A percentile compares a stretch with the other conserved stretches of the same genome.
These are phyloP conservation scores for Lactarius sp. DNA, from an alignment of 768 basidiomycete species.

Conservation along the genomic window DNA sequence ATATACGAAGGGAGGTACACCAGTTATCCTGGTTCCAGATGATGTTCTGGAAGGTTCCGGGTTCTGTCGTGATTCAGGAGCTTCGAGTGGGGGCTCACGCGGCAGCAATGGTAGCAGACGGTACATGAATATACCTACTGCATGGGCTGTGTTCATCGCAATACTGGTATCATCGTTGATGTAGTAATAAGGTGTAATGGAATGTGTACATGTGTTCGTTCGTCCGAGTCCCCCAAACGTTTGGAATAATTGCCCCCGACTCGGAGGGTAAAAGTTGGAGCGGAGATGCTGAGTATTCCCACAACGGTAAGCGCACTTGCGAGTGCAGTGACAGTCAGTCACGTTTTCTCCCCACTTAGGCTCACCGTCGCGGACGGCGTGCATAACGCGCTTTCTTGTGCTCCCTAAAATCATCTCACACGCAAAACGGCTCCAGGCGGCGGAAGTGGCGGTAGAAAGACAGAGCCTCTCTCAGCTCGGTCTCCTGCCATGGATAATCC, in stretches of 20 bases:
- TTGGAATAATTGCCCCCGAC: too few species aligned
- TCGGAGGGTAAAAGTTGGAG: not conserved
- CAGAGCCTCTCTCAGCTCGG: constrained; percentile 41
- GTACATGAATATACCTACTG: not conserved
- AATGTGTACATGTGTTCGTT: not conserved
- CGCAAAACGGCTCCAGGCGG: constrained; percentile 37
- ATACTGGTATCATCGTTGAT: not conserved
- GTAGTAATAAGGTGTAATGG: not conserved
- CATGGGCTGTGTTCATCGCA: not conserved
- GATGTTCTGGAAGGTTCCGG: constrained; percentile 35
- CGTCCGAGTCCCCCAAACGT: too few species aligned
- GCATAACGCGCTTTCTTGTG: constrained; percentile 23
- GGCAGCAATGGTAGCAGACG: not conserved
- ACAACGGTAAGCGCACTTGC: constrained; percentile 11
- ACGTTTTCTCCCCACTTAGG: constrained; percentile 20
- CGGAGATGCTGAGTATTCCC: constrained; percentile 15
- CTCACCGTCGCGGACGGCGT: constrained; percentile 27
- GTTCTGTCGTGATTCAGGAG: constrained; percentile 30
- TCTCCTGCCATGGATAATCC: constrained; percentile 81
- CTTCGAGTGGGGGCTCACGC: not conserved
- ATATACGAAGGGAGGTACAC: constrained; percentile 59
- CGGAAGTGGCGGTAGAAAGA: constrained; percentile 35
- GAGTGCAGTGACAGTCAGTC: constrained; percentile 11
- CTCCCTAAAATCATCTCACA: constrained; percentile 19
- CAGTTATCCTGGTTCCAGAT: constrained; percentile 51